Evolutionary conservation across 257 asterid species (phyloP), one percentile per base, ranked within the genome.

Genomic region (Echites panduratus): DNA sequence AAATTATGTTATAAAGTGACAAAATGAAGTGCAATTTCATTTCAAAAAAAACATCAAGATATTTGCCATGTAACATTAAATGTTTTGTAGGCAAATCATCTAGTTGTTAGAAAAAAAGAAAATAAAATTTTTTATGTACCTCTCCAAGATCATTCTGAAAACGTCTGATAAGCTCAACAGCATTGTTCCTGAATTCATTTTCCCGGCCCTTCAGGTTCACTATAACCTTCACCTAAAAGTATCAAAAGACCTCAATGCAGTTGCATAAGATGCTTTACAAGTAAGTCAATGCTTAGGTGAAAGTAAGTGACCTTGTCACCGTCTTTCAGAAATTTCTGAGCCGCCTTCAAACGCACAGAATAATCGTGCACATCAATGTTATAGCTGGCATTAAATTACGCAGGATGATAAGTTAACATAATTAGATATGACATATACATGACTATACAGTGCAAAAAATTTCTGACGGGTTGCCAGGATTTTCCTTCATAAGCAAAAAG

Each of bases 191-290:
- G 78, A 90, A 95, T 66, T 86, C 95, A 50, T 90, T 95, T 79
- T 91, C 94, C 75, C 99, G 93, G 65, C 99, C 99, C 84, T 95
- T 95, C 83, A 95, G 82, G 80, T 78, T 95, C 75, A 95, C 98
- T 65, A 92, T 88, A 61, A 95, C 75, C 87, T 95, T 95, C 66
- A 95, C 98, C 99, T 95, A 85, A 82, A 49, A 73, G 61, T 61
- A 45, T 74, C 66, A 79, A 49, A 52, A 71, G 73, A 66, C 66
- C 29, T 66, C 65, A 62, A 50, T 54, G 6, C 50, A 75, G 49
- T 32, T 45, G 27, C 16, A 57, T 38, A 61, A 73, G n/a, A 64
- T 68, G 66, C 70, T 41, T 17, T 66, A 40, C 43, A 62, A 72
- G 67, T 38, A 75, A 81, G 70, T 35, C 35, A 66, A 71, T 35